Percentiles rank a stretch among this genome's conserved stretches.
These are phyloP conservation scores for Ceratobasidium sp. DNA, from an alignment of 1,284 basidiomycete species.

Conservation along the genomic window DNA sequence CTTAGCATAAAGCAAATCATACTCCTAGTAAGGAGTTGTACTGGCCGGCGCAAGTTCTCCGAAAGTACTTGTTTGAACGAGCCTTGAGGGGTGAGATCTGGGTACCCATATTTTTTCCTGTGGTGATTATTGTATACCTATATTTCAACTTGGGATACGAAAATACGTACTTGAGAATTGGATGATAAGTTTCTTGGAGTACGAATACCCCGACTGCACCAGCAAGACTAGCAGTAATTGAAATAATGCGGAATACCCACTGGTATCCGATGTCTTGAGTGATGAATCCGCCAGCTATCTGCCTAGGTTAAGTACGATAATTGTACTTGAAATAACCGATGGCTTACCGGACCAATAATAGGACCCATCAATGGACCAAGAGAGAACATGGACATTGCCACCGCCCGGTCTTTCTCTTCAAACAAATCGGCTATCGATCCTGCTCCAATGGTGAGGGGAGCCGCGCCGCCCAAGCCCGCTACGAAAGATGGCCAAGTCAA, in stretches of 20 bases:
- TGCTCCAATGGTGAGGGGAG: slow-evolving; percentile 67
- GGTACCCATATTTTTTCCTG: slow-evolving; percentile 25
- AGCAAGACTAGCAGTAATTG: slow-evolving; percentile 55
- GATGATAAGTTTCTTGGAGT: slow-evolving; percentile 67
- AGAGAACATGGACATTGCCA: slow-evolving; percentile 69
- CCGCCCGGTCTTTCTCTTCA: slow-evolving; percentile 64
- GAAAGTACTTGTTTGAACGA: slow-evolving; percentile 53
- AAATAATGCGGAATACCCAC: slow-evolving; percentile 67
- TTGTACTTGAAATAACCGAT: neutral
- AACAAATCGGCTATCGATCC: slow-evolving; percentile 69
- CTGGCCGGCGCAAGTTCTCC: slow-evolving; percentile 59
- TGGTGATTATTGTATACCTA: neutral
- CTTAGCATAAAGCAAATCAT: slow-evolving; percentile 67
- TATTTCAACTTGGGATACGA: too few relatives aligned
- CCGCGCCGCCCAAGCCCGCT: slow-evolving; percentile 66
- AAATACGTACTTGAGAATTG: slow-evolving; percentile 53
- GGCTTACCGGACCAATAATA: slow-evolving; percentile 55
- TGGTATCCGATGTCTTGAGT: slow-evolving; percentile 62
- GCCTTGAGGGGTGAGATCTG: slow-evolving; percentile 5
- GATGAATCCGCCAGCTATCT: slow-evolving; percentile 46
- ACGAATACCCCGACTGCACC: slow-evolving; percentile 59
- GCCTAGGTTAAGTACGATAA: neutral
- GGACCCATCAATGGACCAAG: slow-evolving; percentile 67
- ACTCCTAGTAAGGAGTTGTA: slow-evolving; percentile 61
- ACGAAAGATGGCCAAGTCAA: slow-evolving; percentile 10